These are phyloP conservation scores for Zalaria obscura DNA, from an alignment of 2,329 filamentous ascomycete genomes.

Conservation along the genomic window DNA sequence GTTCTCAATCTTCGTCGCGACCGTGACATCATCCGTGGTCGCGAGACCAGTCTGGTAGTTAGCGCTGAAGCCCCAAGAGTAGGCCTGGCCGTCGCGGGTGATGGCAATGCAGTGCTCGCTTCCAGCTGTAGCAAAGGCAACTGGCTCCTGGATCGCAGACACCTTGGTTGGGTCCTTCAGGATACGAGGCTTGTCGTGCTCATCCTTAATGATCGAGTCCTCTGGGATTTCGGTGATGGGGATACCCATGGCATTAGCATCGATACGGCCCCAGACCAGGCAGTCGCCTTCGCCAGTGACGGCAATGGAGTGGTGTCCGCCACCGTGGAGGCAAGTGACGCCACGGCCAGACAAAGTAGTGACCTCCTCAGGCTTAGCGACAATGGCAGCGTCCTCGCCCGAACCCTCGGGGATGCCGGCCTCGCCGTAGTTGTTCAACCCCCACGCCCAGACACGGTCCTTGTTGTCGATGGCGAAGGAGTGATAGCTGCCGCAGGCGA, in stretches of 20 bases:
- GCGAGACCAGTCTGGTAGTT: conserved; percentile 73
- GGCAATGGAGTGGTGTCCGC: conserved; percentile 59
- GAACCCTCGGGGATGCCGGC: conserved; percentile 52
- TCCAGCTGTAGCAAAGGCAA: conserved; percentile 31
- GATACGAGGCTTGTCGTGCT: conserved; percentile 53
- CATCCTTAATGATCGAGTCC: conserved; percentile 49
- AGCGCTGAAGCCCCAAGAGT: conserved; percentile 66
- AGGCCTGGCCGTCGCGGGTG: conserved; percentile 53
- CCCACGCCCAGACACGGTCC: conserved; percentile 65
- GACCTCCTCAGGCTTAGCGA: conserved; percentile 58
- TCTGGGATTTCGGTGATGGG: conserved; percentile 36
- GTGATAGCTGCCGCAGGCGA: conserved; percentile 65
- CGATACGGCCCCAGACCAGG: conserved; percentile 46
- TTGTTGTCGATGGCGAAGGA: conserved; percentile 60
- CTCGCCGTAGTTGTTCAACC: conserved; percentile 76
- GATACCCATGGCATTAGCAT: conserved; percentile 41
- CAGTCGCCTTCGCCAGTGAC: conserved; percentile 39
- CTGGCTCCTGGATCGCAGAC: conserved; percentile 33
- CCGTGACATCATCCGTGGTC: conserved; percentile 62
- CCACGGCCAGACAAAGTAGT: conserved; percentile 46
- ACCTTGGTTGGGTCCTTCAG: conserved; percentile 51
- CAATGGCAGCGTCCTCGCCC: conserved; percentile 54
- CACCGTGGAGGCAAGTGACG: conserved; percentile 57
- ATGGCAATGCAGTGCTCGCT: conserved; percentile 64
- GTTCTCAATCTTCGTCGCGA: conserved; percentile 72